phyloP scores from a whole-genome alignment of 306 rosid species.

The Clitoria ternatea region DNA sequence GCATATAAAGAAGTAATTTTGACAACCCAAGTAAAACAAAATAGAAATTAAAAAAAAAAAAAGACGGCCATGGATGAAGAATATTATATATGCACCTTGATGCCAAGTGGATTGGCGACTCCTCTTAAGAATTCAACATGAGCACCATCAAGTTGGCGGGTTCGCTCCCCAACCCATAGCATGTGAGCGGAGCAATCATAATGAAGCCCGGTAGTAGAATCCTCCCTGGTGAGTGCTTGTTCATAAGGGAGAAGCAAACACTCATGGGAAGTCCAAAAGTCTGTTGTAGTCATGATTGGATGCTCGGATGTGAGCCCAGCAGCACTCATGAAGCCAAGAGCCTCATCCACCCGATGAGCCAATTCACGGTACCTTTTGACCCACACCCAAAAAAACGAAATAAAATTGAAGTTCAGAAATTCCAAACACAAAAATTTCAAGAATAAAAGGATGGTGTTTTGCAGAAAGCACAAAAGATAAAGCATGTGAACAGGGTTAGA shows the following conservation, averaged over 20 bases:
- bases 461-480: slow-evolving; percentile 5
- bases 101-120: slow-evolving; percentile 56
- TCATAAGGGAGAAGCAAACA: slow-evolving; percentile 55
- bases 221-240: slow-evolving; percentile 52
- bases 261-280: slow-evolving; percentile 63
- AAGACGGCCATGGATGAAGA: neutral
- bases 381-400: neutral
- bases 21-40: neutral
- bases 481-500: neutral
- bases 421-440: neutral
- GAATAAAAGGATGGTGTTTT: neutral
- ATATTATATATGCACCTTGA: slow-evolving; percentile 35
- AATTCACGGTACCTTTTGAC: slow-evolving; percentile 40
- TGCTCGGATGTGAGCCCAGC: slow-evolving; percentile 48
- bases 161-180: slow-evolving; percentile 60
- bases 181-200: slow-evolving; percentile 62
- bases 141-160: slow-evolving; percentile 61
- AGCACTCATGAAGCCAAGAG: slow-evolving; percentile 47
- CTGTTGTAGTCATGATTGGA: slow-evolving; percentile 48
- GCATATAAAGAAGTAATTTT: neutral
- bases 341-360: slow-evolving; percentile 55
- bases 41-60: neutral
- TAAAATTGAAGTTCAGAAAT: neutral
- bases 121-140: slow-evolving; percentile 58
- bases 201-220: slow-evolving; percentile 48